These are phyloP conservation scores for Inosperma sp. DNA, from an alignment of 768 basidiomycete genomes.

Conservation along the genomic window DNA sequence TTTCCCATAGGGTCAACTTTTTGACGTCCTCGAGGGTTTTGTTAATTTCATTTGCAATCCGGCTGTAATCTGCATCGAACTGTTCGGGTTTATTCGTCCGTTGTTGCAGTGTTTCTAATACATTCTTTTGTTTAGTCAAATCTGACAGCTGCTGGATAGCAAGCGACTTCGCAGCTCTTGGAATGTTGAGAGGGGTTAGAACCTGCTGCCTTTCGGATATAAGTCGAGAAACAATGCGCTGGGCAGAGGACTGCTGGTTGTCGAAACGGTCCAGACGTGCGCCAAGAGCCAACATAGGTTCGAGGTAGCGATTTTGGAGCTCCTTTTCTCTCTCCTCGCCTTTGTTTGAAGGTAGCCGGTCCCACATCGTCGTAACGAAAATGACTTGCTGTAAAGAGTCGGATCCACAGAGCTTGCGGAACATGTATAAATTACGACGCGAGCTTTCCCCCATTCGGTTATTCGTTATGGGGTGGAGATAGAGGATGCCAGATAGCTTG, in stretches of 20 bases:
- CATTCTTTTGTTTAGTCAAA: too few relatives aligned
- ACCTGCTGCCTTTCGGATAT: too few relatives aligned
- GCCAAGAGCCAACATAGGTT: conserved; percentile 1
- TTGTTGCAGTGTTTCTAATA: too few relatives aligned
- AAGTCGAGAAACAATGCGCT: background rate
- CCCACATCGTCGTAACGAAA: conserved; percentile 11
- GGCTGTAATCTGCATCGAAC: too few relatives aligned
- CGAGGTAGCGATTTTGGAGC: background rate
- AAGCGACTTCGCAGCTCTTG: too few relatives aligned
- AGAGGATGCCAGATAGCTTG: background rate
- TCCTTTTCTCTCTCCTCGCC: background rate
- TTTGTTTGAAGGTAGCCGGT: background rate
- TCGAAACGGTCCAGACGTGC: background rate
- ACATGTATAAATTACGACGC: background rate
- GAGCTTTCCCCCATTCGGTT: background rate
- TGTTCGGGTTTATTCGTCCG: too few relatives aligned
- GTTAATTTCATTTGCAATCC: too few relatives aligned
- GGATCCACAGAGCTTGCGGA: conserved; percentile 8
- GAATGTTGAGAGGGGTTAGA: too few relatives aligned
- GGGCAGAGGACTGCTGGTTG: background rate
- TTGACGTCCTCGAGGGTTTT: too few relatives aligned
- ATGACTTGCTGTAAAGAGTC: background rate
- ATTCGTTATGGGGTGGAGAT: conserved; percentile 4
- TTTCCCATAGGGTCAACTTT: too few relatives aligned
- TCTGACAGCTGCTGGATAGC: too few relatives aligned